Evolutionary conservation across 495 filamentous ascomycete species (phyloP).

Genomic region (Penicillium angulare): DNA sequence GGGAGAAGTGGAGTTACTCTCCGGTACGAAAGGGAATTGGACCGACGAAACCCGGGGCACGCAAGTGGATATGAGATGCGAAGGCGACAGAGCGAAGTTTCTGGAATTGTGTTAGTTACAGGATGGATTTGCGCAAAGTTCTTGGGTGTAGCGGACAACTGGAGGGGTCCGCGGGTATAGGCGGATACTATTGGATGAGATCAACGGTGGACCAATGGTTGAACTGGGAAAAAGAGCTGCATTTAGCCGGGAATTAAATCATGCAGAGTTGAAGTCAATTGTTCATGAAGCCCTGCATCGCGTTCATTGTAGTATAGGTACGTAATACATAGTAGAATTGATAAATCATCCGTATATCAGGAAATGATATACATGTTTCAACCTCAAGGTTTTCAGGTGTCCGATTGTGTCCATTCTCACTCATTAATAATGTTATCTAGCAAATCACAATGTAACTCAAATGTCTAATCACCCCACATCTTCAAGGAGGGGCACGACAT

Average conservation of each 20-base stretch:
- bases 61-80: not conserved
- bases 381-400: too few species aligned
- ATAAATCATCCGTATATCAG: not conserved
- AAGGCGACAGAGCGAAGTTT: conserved; percentile 5
- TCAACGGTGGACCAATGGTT: not conserved
- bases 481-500: conserved; percentile 19
- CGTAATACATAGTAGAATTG: not conserved
- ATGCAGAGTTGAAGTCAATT: not conserved
- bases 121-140: too few species aligned
- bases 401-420: too few species aligned
- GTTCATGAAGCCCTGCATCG: not conserved
- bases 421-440: not conserved
- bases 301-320: not conserved
- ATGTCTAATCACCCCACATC: conserved; percentile 1
- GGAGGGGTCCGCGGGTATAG: too few species aligned
- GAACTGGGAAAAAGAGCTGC: not conserved
- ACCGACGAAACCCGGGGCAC: conserved; percentile 10
- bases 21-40: not conserved
- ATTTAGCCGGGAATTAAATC: conserved; percentile 22
- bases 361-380: not conserved
- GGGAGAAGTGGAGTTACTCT: not conserved
- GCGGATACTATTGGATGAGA: not conserved
- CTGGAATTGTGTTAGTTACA: conserved; percentile 3
- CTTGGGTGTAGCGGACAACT: too few species aligned
- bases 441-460: not conserved